Conservation (phyloP, 331 rosid genomes). For the Pyrus hybrid region DNA sequence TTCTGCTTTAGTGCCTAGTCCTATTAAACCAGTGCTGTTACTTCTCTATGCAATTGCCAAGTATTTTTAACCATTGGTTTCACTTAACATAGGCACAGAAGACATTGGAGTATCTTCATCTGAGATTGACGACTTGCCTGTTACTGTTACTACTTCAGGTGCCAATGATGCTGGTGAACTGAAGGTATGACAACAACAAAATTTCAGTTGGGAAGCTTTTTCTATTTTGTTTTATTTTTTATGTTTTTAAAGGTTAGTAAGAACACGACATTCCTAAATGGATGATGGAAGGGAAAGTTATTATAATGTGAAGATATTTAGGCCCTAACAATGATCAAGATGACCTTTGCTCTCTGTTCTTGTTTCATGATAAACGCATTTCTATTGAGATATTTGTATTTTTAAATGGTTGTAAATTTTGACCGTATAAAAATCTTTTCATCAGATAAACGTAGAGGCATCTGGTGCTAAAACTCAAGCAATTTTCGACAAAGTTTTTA, state of each 20-base stretch:
- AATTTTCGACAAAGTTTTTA: constrained; percentile 57
- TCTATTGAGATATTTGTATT: not conserved
- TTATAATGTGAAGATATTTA: not conserved
- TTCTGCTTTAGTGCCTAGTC: constrained; percentile 8
- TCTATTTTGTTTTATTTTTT: not conserved
- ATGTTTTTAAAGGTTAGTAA: not conserved
- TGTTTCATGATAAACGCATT: not conserved
- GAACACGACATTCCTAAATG: not conserved
- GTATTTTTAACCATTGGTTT: not conserved
- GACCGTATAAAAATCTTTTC: not conserved
- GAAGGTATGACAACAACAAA: constrained; percentile 34
- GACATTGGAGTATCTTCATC: constrained; percentile 39
- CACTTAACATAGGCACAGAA: constrained; percentile 15
- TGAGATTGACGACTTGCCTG: constrained; percentile 49
- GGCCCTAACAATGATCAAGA: not conserved
- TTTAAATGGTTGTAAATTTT: not conserved
- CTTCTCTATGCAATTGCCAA: not conserved
- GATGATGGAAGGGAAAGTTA: not conserved
- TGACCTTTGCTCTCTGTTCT: not conserved
- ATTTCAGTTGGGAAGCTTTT: not conserved
- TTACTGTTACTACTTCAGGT: constrained; percentile 26
- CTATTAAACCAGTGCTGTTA: not conserved
- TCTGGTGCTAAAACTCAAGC: constrained; percentile 54
- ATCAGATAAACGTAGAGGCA: constrained; percentile 61
- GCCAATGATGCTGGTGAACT: constrained; percentile 33